Conservation (phyloP, 2,329 filamentous ascomycete species). For the Colletotrichum truncatum region DNA sequence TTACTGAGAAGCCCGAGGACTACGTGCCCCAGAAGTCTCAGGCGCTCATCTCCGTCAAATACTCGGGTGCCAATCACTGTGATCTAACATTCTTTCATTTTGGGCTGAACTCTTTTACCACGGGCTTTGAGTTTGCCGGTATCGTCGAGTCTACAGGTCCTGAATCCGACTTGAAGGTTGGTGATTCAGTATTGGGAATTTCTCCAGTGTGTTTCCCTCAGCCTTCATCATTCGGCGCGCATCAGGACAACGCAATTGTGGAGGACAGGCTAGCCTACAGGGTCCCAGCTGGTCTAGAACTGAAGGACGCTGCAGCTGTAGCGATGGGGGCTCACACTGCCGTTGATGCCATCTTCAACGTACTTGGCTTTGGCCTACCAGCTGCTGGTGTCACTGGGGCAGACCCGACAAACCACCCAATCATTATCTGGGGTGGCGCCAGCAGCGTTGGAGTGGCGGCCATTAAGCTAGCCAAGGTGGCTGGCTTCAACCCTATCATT, state of each 20-base stretch:
- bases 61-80: constrained; percentile 10
- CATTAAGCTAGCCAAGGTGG: constrained; percentile 43
- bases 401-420: background rate
- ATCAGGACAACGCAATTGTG: background rate
- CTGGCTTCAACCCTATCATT: constrained; percentile 41
- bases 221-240: background rate
- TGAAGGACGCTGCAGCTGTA: background rate
- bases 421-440: constrained; percentile 48
- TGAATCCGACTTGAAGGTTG: background rate
- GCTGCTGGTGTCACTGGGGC: background rate
- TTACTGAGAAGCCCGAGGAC: background rate
- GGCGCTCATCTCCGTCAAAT: background rate
- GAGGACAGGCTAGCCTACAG: background rate
- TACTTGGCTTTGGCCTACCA: background rate
- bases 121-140: constrained; percentile 6
- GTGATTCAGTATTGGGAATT: background rate
- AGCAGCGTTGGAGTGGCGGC: constrained; percentile 44
- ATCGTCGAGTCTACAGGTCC: background rate
- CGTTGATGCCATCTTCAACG: constrained; percentile 6
- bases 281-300: background rate
- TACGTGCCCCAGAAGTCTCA: background rate
- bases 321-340: background rate
- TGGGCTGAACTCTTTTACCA: background rate
- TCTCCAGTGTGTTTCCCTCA: background rate
- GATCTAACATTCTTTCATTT: constrained; percentile 2